Conservation (phyloP, 345 rosid species). For the Dipteronia sinensis region DNA sequence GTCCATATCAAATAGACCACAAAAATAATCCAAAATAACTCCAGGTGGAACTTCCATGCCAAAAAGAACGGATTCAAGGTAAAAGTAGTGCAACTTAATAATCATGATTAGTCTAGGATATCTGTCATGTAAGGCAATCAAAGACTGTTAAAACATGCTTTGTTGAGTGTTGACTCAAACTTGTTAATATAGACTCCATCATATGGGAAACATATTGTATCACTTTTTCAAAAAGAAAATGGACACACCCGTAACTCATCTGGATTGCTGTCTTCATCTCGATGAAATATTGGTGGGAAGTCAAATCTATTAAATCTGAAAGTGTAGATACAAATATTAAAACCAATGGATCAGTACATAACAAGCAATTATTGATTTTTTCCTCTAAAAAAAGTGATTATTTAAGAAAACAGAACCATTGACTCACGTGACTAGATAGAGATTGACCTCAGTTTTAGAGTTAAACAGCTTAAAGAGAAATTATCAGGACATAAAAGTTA, state of each 20-base stretch:
- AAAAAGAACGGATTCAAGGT: background rate
- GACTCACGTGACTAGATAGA: constrained; percentile 19
- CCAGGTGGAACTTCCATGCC: background rate
- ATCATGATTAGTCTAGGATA: background rate
- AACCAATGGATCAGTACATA: background rate
- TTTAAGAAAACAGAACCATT: constrained; percentile 11
- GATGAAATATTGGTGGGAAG: constrained; percentile 86
- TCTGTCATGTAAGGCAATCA: background rate
- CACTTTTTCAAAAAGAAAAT: constrained; percentile 14
- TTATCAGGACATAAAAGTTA: constrained; percentile 16
- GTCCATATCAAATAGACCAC: background rate
- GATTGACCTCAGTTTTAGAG: constrained; percentile 2
- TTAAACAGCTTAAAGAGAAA: constrained; percentile 8
- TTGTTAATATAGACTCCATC: background rate
- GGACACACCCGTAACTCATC: constrained; percentile 77
- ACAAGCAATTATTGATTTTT: background rate
- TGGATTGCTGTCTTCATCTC: constrained; percentile 71
- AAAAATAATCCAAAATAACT: background rate
- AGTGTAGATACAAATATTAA: constrained; percentile 18
- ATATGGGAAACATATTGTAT: background rate
- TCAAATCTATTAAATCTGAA: constrained; percentile 91
- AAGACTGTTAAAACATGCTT: background rate
- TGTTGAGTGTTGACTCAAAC: background rate
- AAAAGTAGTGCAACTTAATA: background rate
- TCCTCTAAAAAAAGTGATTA: background rate